These are phyloP conservation scores for Candida silvicultrix DNA, from an alignment of 805 yeast species.

Conservation along the genomic window DNA sequence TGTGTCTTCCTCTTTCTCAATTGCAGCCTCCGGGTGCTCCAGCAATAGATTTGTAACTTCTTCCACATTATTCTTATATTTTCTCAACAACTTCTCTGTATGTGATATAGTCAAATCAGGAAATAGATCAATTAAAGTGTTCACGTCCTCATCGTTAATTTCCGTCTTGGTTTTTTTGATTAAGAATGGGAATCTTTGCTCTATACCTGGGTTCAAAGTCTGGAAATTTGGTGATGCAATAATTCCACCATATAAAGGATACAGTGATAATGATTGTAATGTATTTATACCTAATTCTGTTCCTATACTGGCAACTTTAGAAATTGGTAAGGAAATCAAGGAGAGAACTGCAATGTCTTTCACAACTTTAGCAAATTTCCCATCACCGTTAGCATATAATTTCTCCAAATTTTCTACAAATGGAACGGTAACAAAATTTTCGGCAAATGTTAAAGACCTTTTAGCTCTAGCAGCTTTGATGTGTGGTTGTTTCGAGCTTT, in stretches of 20 bases:
- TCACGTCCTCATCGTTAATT: slow-evolving; percentile 30
- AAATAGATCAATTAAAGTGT: slow-evolving; percentile 47
- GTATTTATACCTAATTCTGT: slow-evolving; percentile 39
- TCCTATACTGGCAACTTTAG: slow-evolving; percentile 27
- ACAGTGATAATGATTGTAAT: slow-evolving; percentile 33
- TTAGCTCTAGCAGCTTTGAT: background rate
- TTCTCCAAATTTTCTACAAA: slow-evolving; percentile 60
- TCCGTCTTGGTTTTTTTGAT: slow-evolving; percentile 12
- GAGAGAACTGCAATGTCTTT: slow-evolving; percentile 48
- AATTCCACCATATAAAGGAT: slow-evolving; percentile 52
- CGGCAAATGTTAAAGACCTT: slow-evolving; percentile 35
- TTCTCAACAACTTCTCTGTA: slow-evolving; percentile 41
- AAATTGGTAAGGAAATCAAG: slow-evolving; percentile 23
- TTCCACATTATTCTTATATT: slow-evolving; percentile 47
- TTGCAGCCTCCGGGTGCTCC: slow-evolving; percentile 46
- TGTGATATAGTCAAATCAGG: slow-evolving; percentile 50
- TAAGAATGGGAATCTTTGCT: slow-evolving; percentile 44
- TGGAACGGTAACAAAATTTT: slow-evolving; percentile 41
- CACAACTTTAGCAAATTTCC: slow-evolving; percentile 39
- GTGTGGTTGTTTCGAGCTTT: background rate
- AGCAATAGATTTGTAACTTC: slow-evolving; percentile 49
- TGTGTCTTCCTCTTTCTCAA: slow-evolving; percentile 15
- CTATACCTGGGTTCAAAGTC: slow-evolving; percentile 43
- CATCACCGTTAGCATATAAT: slow-evolving; percentile 50
- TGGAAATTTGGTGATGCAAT: slow-evolving; percentile 41